phyloP scores from a whole-genome alignment of 495 filamentous ascomycete species.

The Jackrogersella multiformis region DNA sequence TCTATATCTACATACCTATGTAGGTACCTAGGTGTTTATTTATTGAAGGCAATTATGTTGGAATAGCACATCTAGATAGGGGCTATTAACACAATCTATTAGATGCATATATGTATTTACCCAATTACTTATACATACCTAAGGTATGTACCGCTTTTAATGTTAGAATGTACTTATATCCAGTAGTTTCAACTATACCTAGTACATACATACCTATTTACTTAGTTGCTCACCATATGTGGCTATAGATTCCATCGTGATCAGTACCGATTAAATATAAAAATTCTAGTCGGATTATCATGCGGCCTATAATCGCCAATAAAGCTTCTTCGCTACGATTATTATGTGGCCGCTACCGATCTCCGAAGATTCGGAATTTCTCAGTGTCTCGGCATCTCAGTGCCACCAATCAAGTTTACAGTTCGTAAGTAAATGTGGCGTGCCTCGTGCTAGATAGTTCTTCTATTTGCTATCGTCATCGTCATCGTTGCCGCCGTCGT shows the following conservation, averaged over 20 bases:
- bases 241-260: too few relatives aligned
- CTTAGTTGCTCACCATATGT: too few relatives aligned
- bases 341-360: background rate
- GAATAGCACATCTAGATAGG: too few relatives aligned
- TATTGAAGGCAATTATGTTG: too few relatives aligned
- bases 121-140: background rate
- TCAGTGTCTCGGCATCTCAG: conserved; percentile 40
- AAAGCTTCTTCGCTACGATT: background rate
- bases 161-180: too few relatives aligned
- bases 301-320: background rate
- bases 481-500: background rate
- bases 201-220: background rate
- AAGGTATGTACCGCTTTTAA: too few relatives aligned
- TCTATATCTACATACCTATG: background rate
- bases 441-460: background rate
- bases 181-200: background rate
- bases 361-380: conserved; percentile 31
- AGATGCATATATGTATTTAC: background rate
- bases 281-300: background rate
- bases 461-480: background rate
- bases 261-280: background rate
- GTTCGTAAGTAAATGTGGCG: conserved; percentile 50
- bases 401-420: conserved; percentile 58
- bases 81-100: too few relatives aligned
- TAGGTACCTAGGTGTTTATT: too few relatives aligned